Evolutionary conservation across 331 rosid genomes (phyloP).

Genomic region (Quercus tomentella): DNA sequence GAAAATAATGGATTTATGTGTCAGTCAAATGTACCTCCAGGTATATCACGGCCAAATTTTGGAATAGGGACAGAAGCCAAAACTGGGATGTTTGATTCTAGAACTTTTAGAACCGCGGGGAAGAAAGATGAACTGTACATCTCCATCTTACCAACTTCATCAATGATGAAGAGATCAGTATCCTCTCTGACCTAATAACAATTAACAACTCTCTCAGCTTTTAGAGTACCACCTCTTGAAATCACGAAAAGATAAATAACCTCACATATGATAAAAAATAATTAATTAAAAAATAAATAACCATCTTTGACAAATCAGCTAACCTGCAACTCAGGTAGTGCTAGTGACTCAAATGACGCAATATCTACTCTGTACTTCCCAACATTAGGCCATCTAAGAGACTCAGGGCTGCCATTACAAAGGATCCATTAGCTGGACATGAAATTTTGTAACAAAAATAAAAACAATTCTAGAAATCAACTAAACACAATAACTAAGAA

Average conservation of each 20-base stretch:
- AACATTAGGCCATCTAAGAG: slow-evolving; percentile 76
- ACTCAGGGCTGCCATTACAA: slow-evolving; percentile 52
- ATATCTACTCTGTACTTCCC: slow-evolving; percentile 77
- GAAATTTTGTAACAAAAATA: neutral
- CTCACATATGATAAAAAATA: neutral
- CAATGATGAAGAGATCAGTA: slow-evolving; percentile 73
- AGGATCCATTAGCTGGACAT: slow-evolving; percentile 16
- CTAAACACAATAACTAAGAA: neutral
- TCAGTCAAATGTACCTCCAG: slow-evolving; percentile 46
- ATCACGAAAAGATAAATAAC: neutral
- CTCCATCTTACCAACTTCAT: slow-evolving; percentile 95
- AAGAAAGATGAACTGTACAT: slow-evolving; percentile 75
- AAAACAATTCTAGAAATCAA: neutral
- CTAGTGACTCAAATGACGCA: slow-evolving; percentile 71
- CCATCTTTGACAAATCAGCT: slow-evolving; percentile 13
- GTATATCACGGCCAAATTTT: slow-evolving; percentile 77
- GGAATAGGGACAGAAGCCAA: slow-evolving; percentile 86
- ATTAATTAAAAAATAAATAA: neutral
- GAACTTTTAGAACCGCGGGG: slow-evolving; percentile 66
- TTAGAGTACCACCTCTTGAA: neutral
- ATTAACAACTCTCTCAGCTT: slow-evolving; percentile 14
- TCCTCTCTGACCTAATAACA: slow-evolving; percentile 60
- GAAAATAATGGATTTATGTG: neutral
- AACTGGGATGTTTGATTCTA: slow-evolving; percentile 71
- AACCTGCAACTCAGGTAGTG: slow-evolving; percentile 82